phyloP scores from a whole-genome alignment of 2,329 filamentous ascomycete species.

The Aspergillus amoenus region DNA sequence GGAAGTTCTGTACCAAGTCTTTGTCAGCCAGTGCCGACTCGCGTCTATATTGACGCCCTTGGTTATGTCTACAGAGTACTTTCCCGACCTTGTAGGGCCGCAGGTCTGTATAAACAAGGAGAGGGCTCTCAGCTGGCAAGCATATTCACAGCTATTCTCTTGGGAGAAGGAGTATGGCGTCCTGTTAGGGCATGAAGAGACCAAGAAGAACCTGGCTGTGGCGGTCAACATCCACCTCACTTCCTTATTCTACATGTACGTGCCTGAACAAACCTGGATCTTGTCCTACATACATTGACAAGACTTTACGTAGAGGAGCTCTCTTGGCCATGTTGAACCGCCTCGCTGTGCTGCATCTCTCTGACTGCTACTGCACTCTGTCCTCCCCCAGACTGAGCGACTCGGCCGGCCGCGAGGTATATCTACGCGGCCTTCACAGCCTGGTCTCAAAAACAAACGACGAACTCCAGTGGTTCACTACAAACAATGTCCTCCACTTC shows the following conservation, averaged over 20 bases:
- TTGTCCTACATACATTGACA: too few relatives aligned
- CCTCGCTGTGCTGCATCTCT: neutral
- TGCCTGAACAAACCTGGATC: neutral
- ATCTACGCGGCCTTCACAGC: neutral
- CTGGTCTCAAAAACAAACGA: neutral
- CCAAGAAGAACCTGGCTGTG: neutral
- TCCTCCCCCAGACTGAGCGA: neutral
- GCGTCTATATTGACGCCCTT: neutral
- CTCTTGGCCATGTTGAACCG: neutral
- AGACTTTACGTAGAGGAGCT: neutral
- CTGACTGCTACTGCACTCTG: neutral
- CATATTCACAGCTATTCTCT: neutral
- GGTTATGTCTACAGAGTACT: neutral
- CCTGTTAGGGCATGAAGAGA: neutral
- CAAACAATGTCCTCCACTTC: neutral
- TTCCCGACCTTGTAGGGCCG: neutral
- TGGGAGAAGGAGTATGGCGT: neutral
- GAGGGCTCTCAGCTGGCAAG: neutral
- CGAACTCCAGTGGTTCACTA: neutral
- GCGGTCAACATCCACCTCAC: neutral
- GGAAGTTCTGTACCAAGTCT: neutral
- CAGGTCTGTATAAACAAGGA: neutral
- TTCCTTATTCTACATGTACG: neutral
- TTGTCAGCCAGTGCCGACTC: neutral
- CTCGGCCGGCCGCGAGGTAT: neutral